phyloP scores from a whole-genome alignment of 2,329 filamentous ascomycete species.

The Diaporthe ampelina region DNA sequence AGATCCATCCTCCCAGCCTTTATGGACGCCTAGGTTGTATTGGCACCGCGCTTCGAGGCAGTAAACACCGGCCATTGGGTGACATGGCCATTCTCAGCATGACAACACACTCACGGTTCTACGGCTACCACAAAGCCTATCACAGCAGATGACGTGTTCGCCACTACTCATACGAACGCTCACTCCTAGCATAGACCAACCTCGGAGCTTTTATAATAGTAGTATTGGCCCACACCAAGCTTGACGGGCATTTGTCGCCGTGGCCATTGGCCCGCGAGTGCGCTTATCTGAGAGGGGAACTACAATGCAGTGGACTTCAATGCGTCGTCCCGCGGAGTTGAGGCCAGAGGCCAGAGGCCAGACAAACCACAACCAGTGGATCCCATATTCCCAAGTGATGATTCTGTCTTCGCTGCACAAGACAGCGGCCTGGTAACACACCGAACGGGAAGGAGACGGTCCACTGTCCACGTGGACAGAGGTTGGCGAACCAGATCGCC shows the following conservation, averaged over 20 bases:
- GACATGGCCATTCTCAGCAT: no score
- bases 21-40: neutral
- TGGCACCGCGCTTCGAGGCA: neutral
- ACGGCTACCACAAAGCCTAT: neutral
- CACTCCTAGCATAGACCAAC: neutral
- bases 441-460: neutral
- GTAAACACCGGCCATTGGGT: neutral
- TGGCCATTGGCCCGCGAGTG: neutral
- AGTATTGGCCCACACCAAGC: neutral
- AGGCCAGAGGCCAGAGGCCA: neutral
- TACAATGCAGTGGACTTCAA: neutral
- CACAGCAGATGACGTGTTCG: slow-evolving; percentile 13
- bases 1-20: neutral
- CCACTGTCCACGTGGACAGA: slow-evolving; percentile 22
- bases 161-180: neutral
- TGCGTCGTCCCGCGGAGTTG: neutral
- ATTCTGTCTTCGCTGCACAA: neutral
- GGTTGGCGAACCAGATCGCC: slow-evolving; percentile 20
- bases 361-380: neutral
- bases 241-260: neutral
- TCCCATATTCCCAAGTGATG: neutral
- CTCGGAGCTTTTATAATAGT: neutral
- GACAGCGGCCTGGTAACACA: neutral
- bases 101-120: neutral
- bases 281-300: neutral